Evolutionary conservation across 805 yeast species (phyloP).

Genomic region (Priceomyces castillae): DNA sequence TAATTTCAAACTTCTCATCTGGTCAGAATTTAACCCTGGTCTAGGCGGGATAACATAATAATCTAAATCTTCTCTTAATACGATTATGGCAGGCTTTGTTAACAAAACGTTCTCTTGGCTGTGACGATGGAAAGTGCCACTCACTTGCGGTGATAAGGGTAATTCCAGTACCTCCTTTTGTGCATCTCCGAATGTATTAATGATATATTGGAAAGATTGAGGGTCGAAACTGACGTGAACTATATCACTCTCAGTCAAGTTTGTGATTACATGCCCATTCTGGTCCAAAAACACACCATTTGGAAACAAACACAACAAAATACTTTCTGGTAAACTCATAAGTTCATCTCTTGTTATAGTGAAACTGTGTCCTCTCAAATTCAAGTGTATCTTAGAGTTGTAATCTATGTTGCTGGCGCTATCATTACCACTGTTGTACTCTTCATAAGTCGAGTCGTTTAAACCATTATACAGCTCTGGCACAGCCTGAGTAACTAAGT

Average conservation of each 20-base stretch:
- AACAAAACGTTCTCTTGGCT: constrained; percentile 52
- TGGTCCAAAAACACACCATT: constrained; percentile 83
- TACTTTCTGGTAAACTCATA: constrained; percentile 88
- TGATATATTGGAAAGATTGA: constrained; percentile 77
- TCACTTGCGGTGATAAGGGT: constrained; percentile 34
- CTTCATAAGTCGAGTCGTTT: constrained; percentile 23
- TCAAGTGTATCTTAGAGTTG: constrained; percentile 69
- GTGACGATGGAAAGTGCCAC: constrained; percentile 13
- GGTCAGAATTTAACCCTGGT: constrained; percentile 51
- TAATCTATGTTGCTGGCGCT: constrained; percentile 42
- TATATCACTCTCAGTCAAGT: constrained; percentile 73
- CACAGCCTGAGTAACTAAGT: constrained; percentile 72
- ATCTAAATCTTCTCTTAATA: constrained; percentile 89
- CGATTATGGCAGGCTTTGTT: constrained; percentile 86
- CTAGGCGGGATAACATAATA: constrained; percentile 84
- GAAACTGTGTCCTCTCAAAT: constrained; percentile 72
- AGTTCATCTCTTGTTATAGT: constrained; percentile 83
- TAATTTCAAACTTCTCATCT: constrained; percentile 66
- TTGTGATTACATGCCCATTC: constrained; percentile 73
- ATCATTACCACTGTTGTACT: constrained; percentile 10
- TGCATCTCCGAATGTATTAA: constrained; percentile 68
- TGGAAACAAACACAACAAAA: constrained; percentile 82
- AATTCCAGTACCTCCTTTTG: constrained; percentile 49
- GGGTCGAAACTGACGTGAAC: constrained; percentile 87
- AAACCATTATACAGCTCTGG: constrained; percentile 29